phyloP scores from a whole-genome alignment of 805 yeast genomes.

The Candida hungchunana region DNA sequence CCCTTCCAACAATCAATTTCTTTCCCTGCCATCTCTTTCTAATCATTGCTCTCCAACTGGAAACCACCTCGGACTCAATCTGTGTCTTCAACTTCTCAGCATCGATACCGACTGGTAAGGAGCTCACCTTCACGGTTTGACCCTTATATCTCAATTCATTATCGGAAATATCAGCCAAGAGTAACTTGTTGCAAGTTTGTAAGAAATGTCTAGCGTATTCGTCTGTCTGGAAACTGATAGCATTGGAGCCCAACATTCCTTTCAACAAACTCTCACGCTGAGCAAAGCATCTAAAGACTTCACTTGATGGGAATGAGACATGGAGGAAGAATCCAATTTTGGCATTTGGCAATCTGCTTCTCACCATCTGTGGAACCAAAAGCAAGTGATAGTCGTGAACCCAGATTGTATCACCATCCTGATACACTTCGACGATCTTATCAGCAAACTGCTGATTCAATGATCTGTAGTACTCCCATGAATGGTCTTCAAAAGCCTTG shows the following conservation, averaged over 20 bases:
- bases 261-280: constrained; percentile 70
- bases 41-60: constrained; percentile 64
- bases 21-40: constrained; percentile 74
- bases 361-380: constrained; percentile 79
- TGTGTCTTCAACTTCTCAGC: constrained; percentile 48
- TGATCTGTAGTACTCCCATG: constrained; percentile 79
- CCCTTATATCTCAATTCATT: constrained; percentile 60
- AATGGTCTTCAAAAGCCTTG: constrained; percentile 91
- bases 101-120: constrained; percentile 78
- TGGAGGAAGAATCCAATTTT: constrained; percentile 90
- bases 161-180: constrained; percentile 77
- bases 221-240: constrained; percentile 83
- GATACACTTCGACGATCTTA: constrained; percentile 60
- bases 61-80: constrained; percentile 44
- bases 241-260: constrained; percentile 88
- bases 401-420: constrained; percentile 81
- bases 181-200: constrained; percentile 80
- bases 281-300: constrained; percentile 91
- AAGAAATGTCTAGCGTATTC: constrained; percentile 93
- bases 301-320: constrained; percentile 92
- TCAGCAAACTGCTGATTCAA: constrained; percentile 82
- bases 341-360: constrained; percentile 72
- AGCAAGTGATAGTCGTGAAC: constrained; percentile 90
- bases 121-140: constrained; percentile 48
- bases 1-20: constrained; percentile 77